Base-by-base conservation (phyloP, 108 stramenopile species). In the Cyclotella kingstonii region DNA sequence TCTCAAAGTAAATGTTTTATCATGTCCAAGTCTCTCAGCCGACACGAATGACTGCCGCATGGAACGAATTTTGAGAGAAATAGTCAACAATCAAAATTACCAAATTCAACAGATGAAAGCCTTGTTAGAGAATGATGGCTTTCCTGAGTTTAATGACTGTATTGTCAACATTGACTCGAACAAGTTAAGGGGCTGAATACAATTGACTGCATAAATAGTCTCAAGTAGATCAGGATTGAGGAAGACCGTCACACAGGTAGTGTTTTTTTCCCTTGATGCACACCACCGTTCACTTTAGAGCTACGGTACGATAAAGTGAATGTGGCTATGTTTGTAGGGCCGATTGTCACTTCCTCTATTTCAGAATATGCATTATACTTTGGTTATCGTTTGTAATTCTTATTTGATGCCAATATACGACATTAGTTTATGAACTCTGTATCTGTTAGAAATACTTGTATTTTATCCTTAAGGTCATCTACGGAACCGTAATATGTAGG, bases 81-180 rank as follows among this genome's bases (percentile, higher is more conserved):
- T 95, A 47, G 63, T 92, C 48, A 85, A 79, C 39, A 68, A 55
- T 15, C 94, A 95, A 55, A 95, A 92, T 59, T 59, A 45, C 34
- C 91, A 95, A 67, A 91, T 95, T 42, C 89, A 91, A 57, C 34
- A 51, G 7, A 95, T 95, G 94, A 47, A 67, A 39, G 60, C 60
- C n/a, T 29, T 83, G 31, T 74, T 94, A 35, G 81, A 75, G 9
- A 47, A 64, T n/a, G 55, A 75, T 31, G 77, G 54, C 8, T 55
- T 52, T 15, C 60, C 76, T 18, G 68, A 61, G 17, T 55, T 48
- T 9, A 76, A 86, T 49, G 76, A 82, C 62, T 85, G 84, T 51
- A 46, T 54, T 1, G 63, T 80, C 35, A 65, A 65, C 14, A 57
- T 73, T 14, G 31, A 50, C 1, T 28, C 49, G 10, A 50, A 28